These are phyloP conservation scores for Candolleomyces efflorescens DNA, from an alignment of 768 basidiomycete species.

Conservation along the genomic window DNA sequence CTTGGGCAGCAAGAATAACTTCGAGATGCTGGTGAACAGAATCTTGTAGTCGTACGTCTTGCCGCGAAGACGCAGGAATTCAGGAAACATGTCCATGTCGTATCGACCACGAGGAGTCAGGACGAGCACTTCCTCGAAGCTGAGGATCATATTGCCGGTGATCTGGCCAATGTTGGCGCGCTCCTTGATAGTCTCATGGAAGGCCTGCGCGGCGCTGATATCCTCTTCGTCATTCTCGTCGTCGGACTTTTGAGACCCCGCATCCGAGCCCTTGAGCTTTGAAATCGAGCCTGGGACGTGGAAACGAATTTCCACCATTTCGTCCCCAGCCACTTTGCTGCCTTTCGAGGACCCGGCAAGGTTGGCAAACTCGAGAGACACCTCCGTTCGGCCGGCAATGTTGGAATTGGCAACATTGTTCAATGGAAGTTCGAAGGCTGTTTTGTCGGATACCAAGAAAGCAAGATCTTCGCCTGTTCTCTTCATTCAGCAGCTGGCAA, in stretches of 20 bases:
- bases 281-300: constrained; percentile 82
- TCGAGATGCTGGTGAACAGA: constrained; percentile 80
- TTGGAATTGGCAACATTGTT: constrained; percentile 91
- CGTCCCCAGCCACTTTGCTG: constrained; percentile 54
- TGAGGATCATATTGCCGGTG: constrained; percentile 85
- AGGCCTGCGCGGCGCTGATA: constrained; percentile 89
- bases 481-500: neutral
- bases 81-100: constrained; percentile 97
- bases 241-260: constrained; percentile 69
- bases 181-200: constrained; percentile 96
- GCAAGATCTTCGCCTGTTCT: constrained; percentile 80
- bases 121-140: constrained; percentile 93
- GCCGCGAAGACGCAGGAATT: constrained; percentile 91
- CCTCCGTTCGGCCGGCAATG: constrained; percentile 95
- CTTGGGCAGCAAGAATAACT: constrained; percentile 90
- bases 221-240: constrained; percentile 76
- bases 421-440: constrained; percentile 87
- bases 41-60: constrained; percentile 99
- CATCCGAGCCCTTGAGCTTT: constrained; percentile 61
- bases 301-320: constrained; percentile 95
- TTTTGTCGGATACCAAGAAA: constrained; percentile 85
- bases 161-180: constrained; percentile 93
- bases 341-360: constrained; percentile 38
- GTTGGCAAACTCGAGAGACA: constrained; percentile 90
- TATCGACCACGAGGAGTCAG: constrained; percentile 95